Evolutionary conservation across 2,329 filamentous ascomycete species (phyloP), one percentile per base, ranked within the genome.

Genomic region (Pseudogymnoascus verrucosus): DNA sequence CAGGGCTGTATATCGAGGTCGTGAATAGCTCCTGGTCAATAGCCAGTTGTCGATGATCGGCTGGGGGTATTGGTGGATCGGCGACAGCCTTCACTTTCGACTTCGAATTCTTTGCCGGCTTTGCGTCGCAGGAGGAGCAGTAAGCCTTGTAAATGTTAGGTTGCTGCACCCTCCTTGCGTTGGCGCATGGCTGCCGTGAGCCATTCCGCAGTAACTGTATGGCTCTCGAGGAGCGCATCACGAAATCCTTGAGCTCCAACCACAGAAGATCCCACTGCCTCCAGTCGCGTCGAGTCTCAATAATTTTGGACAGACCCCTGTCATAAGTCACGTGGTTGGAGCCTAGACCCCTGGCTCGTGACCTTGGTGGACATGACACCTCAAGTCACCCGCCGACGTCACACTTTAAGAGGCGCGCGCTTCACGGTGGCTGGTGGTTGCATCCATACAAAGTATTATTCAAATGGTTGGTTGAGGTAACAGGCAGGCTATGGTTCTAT

Each of bases 1-100:
- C 91, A 2, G 92, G 91, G 70, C 90, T 95, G 74, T 92, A 93
- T 39, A 83, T 74, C 1, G 90, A 92, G 12, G 84, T 90, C 39
- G 86, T 90, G 75, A 95, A 96, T 40, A 96, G 84, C 69, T 89
- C 85, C 70, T 95, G 90, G 65, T 85, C 79, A 61, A 83, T 69
- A 59, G 81, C 85, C 64, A 88, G 78, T 68, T 82, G 78, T 68
- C 85, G 81, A 72, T 88, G 86, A 68, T 88, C 85, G 62, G 72
- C 75, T 63, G 68, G 62, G 6, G 67, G 66, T 31, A 61, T 65
- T 39, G 66, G 64, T 60, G 67, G 65, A 8, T 47, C 66, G 40
- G 67, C 21, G 28, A 60, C 51, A 2, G 36, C 62, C 54, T 68
- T 68, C 6, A 65, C 59, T 31, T 31, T 62, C 40, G 31, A 23